Evolutionary conservation across 2,329 filamentous ascomycete genomes (phyloP), one percentile per base, ranked within the genome.

Genomic region (Iodosphaeria phyllophila): DNA sequence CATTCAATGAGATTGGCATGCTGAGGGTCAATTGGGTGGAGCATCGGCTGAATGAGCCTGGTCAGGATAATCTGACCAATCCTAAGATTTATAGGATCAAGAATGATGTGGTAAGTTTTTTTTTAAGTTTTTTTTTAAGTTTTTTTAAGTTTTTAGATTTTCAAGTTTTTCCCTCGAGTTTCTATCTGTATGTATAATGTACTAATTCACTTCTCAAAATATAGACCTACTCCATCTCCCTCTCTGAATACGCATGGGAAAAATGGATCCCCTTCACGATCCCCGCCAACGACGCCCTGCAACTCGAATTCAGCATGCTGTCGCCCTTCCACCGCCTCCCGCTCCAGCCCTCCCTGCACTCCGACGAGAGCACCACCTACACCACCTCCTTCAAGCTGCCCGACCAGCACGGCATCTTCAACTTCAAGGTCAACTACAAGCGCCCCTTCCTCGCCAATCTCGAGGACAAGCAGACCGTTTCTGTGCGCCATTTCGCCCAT

Each of bases 351-450:
- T 48, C 58, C 7, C 50, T 52, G 16, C 59, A 58, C 14, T 74
- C 71, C 2, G 50, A 60, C 27, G 73, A 79, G 39, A 70, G 72
- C 34, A 74, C 78, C 24, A 63, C 77, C 32, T 98, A 74, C 58
- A 63, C 64, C 33, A 63, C 67, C 22, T 63, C 67, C 13, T 93
- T 98, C 54, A 76, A 63, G 34, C 65, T 86, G 4, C 89, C 89
- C 4, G 89, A 98, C 48, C 89, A 98, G 54, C 89, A 98, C 56
- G 89, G 89, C 46, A 93, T 98, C 54, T 98, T 95, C 65, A 92
- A 92, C 57, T 95, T 98, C 65, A 71, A 74, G 46, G 65, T 95
- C 51, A 92, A 93, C 63, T 93, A 95, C 64, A 92, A 92, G 61
- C 73, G 89, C 5, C 83, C 86, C 2, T 92, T 93, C 60, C 54